phyloP scores from a whole-genome alignment of 768 basidiomycete genomes.

The Psilocybe tampanensis region DNA sequence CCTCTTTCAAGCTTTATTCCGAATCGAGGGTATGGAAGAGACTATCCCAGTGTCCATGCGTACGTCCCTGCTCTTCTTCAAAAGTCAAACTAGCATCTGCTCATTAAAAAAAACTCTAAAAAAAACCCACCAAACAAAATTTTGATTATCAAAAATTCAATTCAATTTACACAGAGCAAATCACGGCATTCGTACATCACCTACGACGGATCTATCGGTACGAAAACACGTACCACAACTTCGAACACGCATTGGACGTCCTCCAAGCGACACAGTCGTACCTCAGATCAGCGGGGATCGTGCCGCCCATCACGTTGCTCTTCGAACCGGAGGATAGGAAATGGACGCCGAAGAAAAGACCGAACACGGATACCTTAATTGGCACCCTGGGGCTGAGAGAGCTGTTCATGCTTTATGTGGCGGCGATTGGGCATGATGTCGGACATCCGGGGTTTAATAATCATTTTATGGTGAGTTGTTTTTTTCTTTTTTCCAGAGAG shows the following conservation, averaged over 20 bases:
- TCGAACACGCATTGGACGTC: constrained; percentile 95
- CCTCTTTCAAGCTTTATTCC: constrained; percentile 84
- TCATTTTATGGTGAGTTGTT: constrained; percentile 79
- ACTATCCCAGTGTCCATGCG: constrained; percentile 59
- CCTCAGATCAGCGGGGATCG: constrained; percentile 74
- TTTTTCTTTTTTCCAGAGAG: constrained; percentile 3
- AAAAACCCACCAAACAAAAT: too few species aligned
- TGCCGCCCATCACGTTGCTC: constrained; percentile 76
- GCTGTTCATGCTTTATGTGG: constrained; percentile 82
- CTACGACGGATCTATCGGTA: constrained; percentile 90
- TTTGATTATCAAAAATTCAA: constrained; percentile 19
- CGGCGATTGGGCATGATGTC: constrained; percentile 96
- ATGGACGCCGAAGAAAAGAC: constrained; percentile 39
- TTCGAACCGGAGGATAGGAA: constrained; percentile 49
- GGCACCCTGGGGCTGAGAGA: constrained; percentile 65
- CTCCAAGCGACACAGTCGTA: constrained; percentile 91
- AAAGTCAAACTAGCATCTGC: too few species aligned
- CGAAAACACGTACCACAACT: constrained; percentile 96
- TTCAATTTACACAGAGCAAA: constrained; percentile 53
- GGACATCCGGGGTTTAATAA: constrained; percentile 97
- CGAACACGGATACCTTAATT: constrained; percentile 40
- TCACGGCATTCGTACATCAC: constrained; percentile 80
- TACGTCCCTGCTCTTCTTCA: constrained; percentile 36
- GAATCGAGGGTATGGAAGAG: constrained; percentile 73
- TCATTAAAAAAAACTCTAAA: constrained; percentile 22